Conservation (phyloP, 2,329 filamentous ascomycete species). For the Aureobasidium sp. region DNA sequence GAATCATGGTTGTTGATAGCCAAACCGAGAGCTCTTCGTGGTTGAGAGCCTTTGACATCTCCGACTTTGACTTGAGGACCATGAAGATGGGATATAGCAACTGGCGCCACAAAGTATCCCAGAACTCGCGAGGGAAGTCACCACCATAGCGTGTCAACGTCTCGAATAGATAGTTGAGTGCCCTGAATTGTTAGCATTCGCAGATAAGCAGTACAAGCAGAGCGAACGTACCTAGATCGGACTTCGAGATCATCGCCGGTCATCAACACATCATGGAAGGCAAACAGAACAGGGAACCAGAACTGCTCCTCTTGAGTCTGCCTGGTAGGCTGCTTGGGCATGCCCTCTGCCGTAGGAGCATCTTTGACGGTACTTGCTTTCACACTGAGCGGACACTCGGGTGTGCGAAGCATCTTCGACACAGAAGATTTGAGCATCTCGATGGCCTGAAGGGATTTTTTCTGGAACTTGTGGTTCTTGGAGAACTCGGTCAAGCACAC, state of each 20-base stretch:
- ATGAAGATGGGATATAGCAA: slow-evolving; percentile 97
- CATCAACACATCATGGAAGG: slow-evolving; percentile 98
- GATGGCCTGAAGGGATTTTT: slow-evolving; percentile 93
- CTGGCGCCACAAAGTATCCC: slow-evolving; percentile 97
- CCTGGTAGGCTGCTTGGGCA: slow-evolving; percentile 56
- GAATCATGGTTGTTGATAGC: slow-evolving; percentile 99
- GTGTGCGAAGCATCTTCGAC: slow-evolving; percentile 87
- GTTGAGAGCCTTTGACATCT: slow-evolving; percentile 90
- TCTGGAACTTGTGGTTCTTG: slow-evolving; percentile 97
- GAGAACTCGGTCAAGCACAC: slow-evolving; percentile 97
- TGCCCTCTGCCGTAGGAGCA: slow-evolving; percentile 39
- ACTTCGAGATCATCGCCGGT: slow-evolving; percentile 97
- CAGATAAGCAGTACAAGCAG: neutral
- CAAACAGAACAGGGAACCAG: slow-evolving; percentile 97
- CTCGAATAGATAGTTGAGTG: slow-evolving; percentile 94
- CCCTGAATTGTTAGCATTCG: slow-evolving; percentile 33
- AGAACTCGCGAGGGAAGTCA: slow-evolving; percentile 88
- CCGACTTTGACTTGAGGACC: slow-evolving; percentile 89
- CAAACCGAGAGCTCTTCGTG: slow-evolving; percentile 97
- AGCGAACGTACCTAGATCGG: slow-evolving; percentile 48
- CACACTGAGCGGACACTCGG: slow-evolving; percentile 83
- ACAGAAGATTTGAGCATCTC: slow-evolving; percentile 91
- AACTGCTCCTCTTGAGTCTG: slow-evolving; percentile 94
- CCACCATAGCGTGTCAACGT: slow-evolving; percentile 82
- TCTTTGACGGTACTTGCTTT: slow-evolving; percentile 45